A percentile compares a stretch with the other conserved stretches of the same genome.
These are phyloP conservation scores for Hansenula anomala DNA, from an alignment of 1,139 yeast genomes.

Conservation along the genomic window DNA sequence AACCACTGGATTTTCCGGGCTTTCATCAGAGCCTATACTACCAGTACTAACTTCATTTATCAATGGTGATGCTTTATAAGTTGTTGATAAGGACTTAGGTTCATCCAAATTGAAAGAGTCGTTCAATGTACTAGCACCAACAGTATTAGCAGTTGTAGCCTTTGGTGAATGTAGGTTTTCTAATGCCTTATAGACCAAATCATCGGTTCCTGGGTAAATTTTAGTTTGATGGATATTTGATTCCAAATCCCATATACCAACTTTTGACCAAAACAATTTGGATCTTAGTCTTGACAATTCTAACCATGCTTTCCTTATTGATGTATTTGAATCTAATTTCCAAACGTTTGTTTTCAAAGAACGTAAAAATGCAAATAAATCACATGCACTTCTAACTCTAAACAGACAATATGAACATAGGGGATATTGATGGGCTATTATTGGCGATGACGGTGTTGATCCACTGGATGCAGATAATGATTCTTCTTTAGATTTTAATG, in stretches of 20 bases:
- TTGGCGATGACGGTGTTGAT: constrained; percentile 11
- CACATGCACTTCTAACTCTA: constrained; percentile 75
- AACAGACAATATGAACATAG: constrained; percentile 80
- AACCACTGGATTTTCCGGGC: neutral
- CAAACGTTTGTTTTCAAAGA: constrained; percentile 49
- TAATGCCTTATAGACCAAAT: constrained; percentile 7
- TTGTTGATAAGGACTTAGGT: neutral
- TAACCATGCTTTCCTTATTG: constrained; percentile 47
- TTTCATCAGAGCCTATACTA: neutral
- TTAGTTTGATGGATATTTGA: constrained; percentile 25
- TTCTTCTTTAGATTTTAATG: constrained; percentile 21
- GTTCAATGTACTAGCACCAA: neutral
- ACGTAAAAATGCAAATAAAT: constrained; percentile 69
- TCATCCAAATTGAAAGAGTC: neutral
- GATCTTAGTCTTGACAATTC: constrained; percentile 52
- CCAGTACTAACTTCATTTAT: constrained; percentile 7
- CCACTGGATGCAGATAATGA: constrained; percentile 11
- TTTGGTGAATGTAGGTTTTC: neutral
- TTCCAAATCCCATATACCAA: constrained; percentile 49
- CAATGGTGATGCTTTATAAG: constrained; percentile 16
- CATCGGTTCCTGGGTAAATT: constrained; percentile 26
- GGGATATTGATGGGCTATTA: constrained; percentile 45
- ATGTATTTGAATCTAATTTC: constrained; percentile 38
- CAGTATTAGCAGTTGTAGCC: too few relatives aligned
- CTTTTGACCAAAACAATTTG: constrained; percentile 77